Base-by-base conservation (phyloP, 2,329 filamentous ascomycete genomes). In the Colletotrichum sp. region DNA sequence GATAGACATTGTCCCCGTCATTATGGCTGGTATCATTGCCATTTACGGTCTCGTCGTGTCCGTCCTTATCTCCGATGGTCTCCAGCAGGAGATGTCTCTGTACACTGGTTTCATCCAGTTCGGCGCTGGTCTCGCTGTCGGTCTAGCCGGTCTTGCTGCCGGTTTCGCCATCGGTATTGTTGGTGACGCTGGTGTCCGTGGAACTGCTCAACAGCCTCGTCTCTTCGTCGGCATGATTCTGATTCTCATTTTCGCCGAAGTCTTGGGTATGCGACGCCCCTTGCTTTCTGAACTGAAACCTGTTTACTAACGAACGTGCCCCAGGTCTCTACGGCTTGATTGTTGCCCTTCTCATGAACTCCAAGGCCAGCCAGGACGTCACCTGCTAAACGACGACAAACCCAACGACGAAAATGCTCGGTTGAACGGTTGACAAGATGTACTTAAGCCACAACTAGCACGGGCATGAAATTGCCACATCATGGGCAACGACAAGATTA, bases 11-110 rank as follows among this genome's bases (percentile, higher is more conserved):
- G 96, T 99, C 80, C 97, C 97, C 86, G 97, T 99, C 88, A 98
- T 99, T 93, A 99, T 99, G 97, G 97, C 97, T 91, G 97, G 97
- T 99, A 99, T 99, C 88, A 99, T 99, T 89, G 97, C 95, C 94
- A 99, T 99, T 87, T 99, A 97, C 89, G 95, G 95, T 83, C 92
- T 97, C 80, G 95, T 97, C 88, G 95, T 96, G 77, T 96, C 95
- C 22, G 95, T 97, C 85, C 88, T 97, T 83, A 95, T 97, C 84
- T 96, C 95, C 83, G 94, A 95, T 85, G 93, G 92, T 82, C 89
- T 97, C 79, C 90, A 89, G 81, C 94, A 96, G 87, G 84, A 92
- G 79, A 87, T 94, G 77, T 90, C 95, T 77, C 90, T 97, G 77
- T 96, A 94, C 88, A 95, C 94, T 72, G 93, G 94, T 77, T 96